phyloP scores from a whole-genome alignment of 257 asterid genomes.

The Salvia splendens region DNA sequence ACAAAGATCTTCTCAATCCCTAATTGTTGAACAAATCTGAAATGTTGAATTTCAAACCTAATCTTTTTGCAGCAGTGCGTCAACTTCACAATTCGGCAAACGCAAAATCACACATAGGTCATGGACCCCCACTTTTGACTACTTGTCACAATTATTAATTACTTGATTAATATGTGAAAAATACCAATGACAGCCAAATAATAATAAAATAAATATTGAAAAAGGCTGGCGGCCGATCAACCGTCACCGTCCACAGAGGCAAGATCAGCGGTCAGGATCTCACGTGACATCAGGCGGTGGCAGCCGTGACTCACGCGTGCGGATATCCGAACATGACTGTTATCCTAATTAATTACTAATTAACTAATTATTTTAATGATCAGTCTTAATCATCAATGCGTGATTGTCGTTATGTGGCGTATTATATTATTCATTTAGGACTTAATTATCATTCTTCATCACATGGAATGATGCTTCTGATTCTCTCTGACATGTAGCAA shows the following conservation, averaged over 20 bases:
- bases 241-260: conserved; percentile 22
- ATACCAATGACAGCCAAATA: not conserved
- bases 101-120: conserved; percentile 25
- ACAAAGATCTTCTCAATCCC: too few species aligned
- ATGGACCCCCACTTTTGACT: conserved; percentile 39
- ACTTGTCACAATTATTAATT: not conserved
- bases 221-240: conserved; percentile 9
- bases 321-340: conserved; percentile 17
- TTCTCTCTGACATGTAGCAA: conserved; percentile 18
- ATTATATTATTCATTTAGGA: not conserved
- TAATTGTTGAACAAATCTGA: not conserved
- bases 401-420: conserved; percentile 15
- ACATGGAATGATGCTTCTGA: conserved; percentile 42
- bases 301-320: conserved; percentile 38
- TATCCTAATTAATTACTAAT: conserved; percentile 11
- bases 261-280: not conserved
- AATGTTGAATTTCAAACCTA: not conserved
- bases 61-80: conserved; percentile 9
- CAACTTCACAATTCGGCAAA: conserved; percentile 25
- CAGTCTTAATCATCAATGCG: conserved; percentile 16
- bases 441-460: conserved; percentile 26
- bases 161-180: not conserved
- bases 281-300: conserved; percentile 32
- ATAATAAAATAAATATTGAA: not conserved
- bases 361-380: not conserved